Evolutionary conservation across 139 green algal species (phyloP).

Genomic region (Coelastrella sp.): DNA sequence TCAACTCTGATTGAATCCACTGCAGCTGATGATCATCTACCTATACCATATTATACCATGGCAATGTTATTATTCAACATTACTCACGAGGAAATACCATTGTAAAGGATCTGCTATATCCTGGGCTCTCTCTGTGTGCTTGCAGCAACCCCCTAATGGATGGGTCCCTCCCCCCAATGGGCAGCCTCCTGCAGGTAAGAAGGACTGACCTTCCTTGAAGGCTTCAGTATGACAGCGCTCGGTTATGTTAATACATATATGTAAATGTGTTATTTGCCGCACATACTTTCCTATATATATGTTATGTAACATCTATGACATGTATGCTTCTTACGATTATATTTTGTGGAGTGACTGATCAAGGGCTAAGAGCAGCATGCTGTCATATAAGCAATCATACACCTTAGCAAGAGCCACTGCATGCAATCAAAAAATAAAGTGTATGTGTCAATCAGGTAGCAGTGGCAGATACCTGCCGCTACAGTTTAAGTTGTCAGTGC

Average conservation of each 20-base stretch:
- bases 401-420: too few relatives aligned
- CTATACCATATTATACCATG: too few relatives aligned
- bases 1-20: too few relatives aligned
- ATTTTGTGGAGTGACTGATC: neutral
- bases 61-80: too few relatives aligned
- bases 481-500: too few relatives aligned
- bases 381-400: too few relatives aligned
- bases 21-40: too few relatives aligned
- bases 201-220: neutral
- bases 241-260: neutral
- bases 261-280: neutral
- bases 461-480: too few relatives aligned
- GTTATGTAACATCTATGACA: neutral
- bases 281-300: neutral
- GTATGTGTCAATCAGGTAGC: too few relatives aligned
- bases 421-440: too few relatives aligned
- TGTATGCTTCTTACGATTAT: neutral
- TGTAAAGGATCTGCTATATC: too few relatives aligned
- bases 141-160: neutral
- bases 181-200: neutral
- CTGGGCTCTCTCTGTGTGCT: neutral
- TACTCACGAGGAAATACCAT: too few relatives aligned
- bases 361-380: neutral
- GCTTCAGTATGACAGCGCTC: neutral
- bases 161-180: neutral